These are phyloP conservation scores for Prunus mume DNA, from an alignment of 306 rosid genomes.

Conservation along the genomic window DNA sequence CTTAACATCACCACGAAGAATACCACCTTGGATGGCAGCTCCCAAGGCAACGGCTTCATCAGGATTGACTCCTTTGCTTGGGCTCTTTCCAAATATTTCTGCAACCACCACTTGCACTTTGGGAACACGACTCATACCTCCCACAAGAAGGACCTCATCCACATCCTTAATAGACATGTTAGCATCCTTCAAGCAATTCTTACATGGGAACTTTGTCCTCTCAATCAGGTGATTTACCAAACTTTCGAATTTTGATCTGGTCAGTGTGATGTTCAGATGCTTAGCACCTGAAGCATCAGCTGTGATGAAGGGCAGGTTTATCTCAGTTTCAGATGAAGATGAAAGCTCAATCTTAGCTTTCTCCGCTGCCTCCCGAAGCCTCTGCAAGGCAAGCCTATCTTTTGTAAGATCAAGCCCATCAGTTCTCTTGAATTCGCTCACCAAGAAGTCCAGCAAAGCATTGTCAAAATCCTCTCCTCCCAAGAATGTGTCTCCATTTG, in stretches of 20 bases:
- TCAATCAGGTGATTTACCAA: conserved; percentile 73
- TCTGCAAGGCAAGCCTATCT: conserved; percentile 87
- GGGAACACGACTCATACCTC: conserved; percentile 96
- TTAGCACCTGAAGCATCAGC: conserved; percentile 95
- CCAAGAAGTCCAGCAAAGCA: conserved; percentile 68
- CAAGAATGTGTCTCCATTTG: conserved; percentile 90
- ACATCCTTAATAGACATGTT: conserved; percentile 66
- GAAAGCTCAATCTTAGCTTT: conserved; percentile 94
- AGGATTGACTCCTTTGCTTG: conserved; percentile 92
- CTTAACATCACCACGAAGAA: conserved; percentile 87
- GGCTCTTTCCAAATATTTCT: conserved; percentile 70
- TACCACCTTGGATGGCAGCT: conserved; percentile 93
- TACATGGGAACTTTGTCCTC: conserved; percentile 77
- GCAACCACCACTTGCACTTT: conserved; percentile 87
- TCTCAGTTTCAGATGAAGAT: conserved; percentile 93
- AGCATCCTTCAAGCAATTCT: conserved; percentile 86
- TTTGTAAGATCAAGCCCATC: conserved; percentile 77
- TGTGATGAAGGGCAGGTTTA: conserved; percentile 85
- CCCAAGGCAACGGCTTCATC: conserved; percentile 97
- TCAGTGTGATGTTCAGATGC: conserved; percentile 79
- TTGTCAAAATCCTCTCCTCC: conserved; percentile 97
- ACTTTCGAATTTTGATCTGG: conserved; percentile 80
- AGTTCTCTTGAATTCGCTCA: conserved; percentile 66
- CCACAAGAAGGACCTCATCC: conserved; percentile 91
- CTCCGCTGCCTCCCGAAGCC: conserved; percentile 94